Conservation (phyloP, 129 eudicot species). For the Artemisia argyi region DNA sequence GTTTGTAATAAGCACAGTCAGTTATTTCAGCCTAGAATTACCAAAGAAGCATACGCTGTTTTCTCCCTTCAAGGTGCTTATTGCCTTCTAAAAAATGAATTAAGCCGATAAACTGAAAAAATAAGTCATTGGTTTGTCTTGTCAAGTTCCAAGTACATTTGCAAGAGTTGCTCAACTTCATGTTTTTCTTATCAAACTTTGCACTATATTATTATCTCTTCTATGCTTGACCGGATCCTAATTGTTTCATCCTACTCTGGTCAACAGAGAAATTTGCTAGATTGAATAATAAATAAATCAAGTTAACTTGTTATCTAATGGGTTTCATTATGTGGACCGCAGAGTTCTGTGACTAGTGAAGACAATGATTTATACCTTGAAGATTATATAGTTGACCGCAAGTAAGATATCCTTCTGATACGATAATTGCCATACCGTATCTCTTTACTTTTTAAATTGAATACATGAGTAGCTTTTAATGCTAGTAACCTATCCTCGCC, state of each 20-base stretch:
- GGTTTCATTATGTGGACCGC: slow-evolving; percentile 34
- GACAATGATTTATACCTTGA: slow-evolving; percentile 36
- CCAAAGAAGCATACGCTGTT: no score
- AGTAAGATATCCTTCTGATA: slow-evolving; percentile 42
- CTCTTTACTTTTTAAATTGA: neutral
- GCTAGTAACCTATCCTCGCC: neutral
- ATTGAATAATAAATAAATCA: neutral
- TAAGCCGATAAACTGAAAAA: no score
- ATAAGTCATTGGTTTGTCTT: neutral
- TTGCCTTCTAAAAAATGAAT: no score
- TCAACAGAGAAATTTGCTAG: neutral
- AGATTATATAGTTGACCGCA: slow-evolving; percentile 50
- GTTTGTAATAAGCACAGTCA: no score
- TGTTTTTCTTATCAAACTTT: neutral
- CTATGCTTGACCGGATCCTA: neutral
- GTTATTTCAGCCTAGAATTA: no score
- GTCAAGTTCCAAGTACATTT: neutral
- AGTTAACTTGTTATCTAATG: slow-evolving; percentile 21
- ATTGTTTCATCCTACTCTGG: slow-evolving; percentile 2
- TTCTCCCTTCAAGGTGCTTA: no score
- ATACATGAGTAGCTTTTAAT: neutral
- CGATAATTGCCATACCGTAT: slow-evolving; percentile 14
- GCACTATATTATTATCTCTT: neutral
- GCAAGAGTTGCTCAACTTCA: neutral
- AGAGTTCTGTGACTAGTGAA: slow-evolving; percentile 29